Base-by-base conservation (phyloP, 1,284 basidiomycete genomes). In the Apiotrichum domesticum region DNA sequence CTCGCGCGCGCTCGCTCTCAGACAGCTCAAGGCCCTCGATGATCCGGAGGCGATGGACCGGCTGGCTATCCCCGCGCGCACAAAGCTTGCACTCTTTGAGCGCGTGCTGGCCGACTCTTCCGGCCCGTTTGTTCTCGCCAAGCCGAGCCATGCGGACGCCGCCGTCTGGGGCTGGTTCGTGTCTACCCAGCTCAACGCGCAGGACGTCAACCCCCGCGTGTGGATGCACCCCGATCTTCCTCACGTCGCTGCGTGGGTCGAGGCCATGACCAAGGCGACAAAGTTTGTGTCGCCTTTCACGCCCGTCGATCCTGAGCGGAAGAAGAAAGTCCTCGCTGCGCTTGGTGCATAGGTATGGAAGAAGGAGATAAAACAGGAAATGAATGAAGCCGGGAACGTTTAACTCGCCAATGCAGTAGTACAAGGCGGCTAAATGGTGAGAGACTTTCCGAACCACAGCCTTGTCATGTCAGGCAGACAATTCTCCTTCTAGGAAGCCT, bases 131-230 rank as follows among this genome's bases (percentile, higher is more conserved):
- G 9, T 55, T 1, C 48, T 55, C 32, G 41, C 41, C 9, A 40
- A 50, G 15, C 49, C 60, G n/a, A 44, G 48, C 7, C 64, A 66
- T 42, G 58, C 58, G 11, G 64, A 66, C 51, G 54, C 59, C n/a
- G 34, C 35, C 11, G n/a, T 66, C 35, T 66, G 60, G 29, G 64
- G 59, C 3, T 63, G 59, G 60, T 63, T 49, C 34, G 57, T 54
- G 6, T 46, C 39, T 21, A 51, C 50, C 1, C 54, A 44, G 34
- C 14, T 65, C 11, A 58, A 62, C 39, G 43, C 52, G n/a, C 41
- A 34, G 5, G 53, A 61, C 4, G 57, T 59, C 29, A 54, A 61
- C 29, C 52, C 42, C 4, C 14, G 6, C 10, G 21, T 54, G 33
- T 65, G 63, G 63, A 51, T 53, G 35, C 55, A 62, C 56, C 51